These are phyloP conservation scores for Herpetomonas samuelpessoai DNA, from an alignment of 208 protist genomes.

Conservation along the genomic window DNA sequence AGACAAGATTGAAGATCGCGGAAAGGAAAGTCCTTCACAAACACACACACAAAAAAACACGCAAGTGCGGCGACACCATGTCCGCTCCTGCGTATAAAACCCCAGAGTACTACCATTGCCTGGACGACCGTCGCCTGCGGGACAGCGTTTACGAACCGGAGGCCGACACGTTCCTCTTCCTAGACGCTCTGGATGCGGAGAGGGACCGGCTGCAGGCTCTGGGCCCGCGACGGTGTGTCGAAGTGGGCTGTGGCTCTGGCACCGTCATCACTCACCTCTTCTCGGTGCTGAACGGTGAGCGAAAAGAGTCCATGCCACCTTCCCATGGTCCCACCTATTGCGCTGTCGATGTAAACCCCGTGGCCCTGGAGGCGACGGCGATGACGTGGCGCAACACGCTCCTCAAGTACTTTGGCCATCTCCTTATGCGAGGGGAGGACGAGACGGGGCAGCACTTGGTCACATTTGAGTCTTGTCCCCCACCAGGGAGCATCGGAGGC, in stretches of 20 bases:
- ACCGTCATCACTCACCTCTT: conserved; percentile 78
- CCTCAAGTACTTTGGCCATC: conserved; percentile 18
- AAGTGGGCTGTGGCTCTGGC: conserved; percentile 84
- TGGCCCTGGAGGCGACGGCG: conserved; percentile 68
- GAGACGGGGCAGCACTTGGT: not conserved
- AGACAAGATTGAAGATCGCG: too few species aligned
- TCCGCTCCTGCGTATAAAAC: conserved; percentile 31
- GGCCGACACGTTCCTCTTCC: conserved; percentile 87
- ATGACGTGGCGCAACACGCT: conserved; percentile 74
- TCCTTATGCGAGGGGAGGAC: conserved; percentile 3
- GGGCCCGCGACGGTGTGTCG: conserved; percentile 51
- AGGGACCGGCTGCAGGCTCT: conserved; percentile 27
- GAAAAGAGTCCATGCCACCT: not conserved
- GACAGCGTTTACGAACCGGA: conserved; percentile 85
- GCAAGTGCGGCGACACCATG: not conserved
- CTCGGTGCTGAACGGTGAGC: conserved; percentile 22
- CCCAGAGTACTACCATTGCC: conserved; percentile 85
- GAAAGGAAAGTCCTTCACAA: too few species aligned
- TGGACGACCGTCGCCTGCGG: conserved; percentile 65
- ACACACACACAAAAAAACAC: conserved; percentile 9
- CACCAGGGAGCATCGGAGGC: too few species aligned
- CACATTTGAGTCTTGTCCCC: not conserved
- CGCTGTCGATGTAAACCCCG: conserved; percentile 80
- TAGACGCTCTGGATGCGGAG: conserved; percentile 74
- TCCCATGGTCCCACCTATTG: conserved; percentile 27